A percentile compares a stretch with the other conserved stretches of the same genome.
Evolutionary conservation across 768 basidiomycete genomes (phyloP).

Genomic region (Filobasidium floriforme): DNA sequence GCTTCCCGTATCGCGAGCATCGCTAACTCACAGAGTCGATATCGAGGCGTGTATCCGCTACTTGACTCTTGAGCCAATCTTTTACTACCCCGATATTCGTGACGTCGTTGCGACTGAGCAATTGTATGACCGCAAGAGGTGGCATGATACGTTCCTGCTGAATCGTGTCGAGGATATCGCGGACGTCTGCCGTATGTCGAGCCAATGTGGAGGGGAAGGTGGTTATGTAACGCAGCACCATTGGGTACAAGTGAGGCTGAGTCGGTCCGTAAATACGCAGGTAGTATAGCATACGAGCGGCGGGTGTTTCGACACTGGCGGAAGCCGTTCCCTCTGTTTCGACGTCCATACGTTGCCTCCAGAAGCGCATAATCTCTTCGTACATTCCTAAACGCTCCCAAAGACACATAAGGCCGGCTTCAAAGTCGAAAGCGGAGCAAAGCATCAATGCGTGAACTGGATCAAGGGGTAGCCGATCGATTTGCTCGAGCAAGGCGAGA

Average conservation of each 20-base stretch:
- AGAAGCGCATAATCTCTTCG: conserved; percentile 86
- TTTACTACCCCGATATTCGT: conserved; percentile 87
- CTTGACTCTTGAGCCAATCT: conserved; percentile 75
- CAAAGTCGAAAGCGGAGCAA: conserved; percentile 76
- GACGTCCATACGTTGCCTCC: conserved; percentile 57
- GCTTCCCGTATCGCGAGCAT: not conserved
- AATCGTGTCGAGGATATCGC: conserved; percentile 63
- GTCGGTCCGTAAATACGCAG: conserved; percentile 66
- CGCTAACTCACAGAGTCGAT: conserved; percentile 63
- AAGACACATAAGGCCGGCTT: conserved; percentile 72
- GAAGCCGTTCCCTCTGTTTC: conserved; percentile 13
- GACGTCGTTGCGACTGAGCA: conserved; percentile 77
- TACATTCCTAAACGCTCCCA: conserved; percentile 96
- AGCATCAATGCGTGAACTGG: conserved; percentile 87
- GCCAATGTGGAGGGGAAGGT: conserved; percentile 65
- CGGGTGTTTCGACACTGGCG: conserved; percentile 37
- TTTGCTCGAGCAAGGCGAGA: conserved; percentile 57
- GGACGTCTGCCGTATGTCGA: conserved; percentile 65
- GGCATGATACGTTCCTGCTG: conserved; percentile 76
- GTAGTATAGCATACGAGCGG: conserved; percentile 60
- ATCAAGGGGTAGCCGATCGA: conserved; percentile 61
- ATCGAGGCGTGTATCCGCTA: conserved; percentile 64
- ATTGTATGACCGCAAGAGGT: conserved; percentile 79
- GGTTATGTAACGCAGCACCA: conserved; percentile 83
- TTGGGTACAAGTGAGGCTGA: conserved; percentile 70